Base-by-base conservation (phyloP, 768 basidiomycete species). In the Tylopilus plumbeoviolaceoides region DNA sequence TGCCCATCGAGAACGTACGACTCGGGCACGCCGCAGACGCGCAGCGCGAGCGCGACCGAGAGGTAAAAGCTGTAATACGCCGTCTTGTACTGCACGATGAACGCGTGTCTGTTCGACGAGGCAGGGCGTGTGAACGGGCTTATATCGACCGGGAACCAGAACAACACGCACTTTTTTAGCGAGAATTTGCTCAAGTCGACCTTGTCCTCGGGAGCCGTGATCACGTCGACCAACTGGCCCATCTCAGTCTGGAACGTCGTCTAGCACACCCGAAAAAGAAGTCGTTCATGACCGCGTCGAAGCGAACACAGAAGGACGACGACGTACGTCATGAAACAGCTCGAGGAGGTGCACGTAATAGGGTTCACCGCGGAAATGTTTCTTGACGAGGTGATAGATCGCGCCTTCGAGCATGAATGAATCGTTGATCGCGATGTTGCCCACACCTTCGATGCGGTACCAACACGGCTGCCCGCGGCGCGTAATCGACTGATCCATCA, bases 11-110 rank as follows among this genome's bases (percentile, higher is more conserved):
- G 59, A 20, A 59, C 65, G 62, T 82, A 79, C 33, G 73, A 67
- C 41, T 74, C 73, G 12, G 87, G 82, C 48, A 91, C 78, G 46
- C 75, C 74, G 61, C 78, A 80, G 70, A 94, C 76, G 69, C 85
- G 81, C 84, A 98, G 86, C 11, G 93, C 93, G 57, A 94, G 85
- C 14, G 95, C 97, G 58, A 98, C 92, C 44, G 97, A 93, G 58
- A 99, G 91, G 75, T 98, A 97, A 81, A 98, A 98, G 28, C 92
- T 97, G 73, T 98, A 99, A 74, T 81, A 95, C 0, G 95, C 91
- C 27, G 95, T 98, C 74, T 99, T 99, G 83, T 94, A 98, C 57
- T 91, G 79, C 48, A 98, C 95, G 68, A 98, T 98, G 51, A 91
- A 81, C 55, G 82, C 81, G 67, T 98, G 93, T 67, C 92, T 95